Percentiles rank a stretch among this genome's conserved stretches.
phyloP scores from a whole-genome alignment of 2,329 filamentous ascomycete species.

The Sarocladium kiliense region DNA sequence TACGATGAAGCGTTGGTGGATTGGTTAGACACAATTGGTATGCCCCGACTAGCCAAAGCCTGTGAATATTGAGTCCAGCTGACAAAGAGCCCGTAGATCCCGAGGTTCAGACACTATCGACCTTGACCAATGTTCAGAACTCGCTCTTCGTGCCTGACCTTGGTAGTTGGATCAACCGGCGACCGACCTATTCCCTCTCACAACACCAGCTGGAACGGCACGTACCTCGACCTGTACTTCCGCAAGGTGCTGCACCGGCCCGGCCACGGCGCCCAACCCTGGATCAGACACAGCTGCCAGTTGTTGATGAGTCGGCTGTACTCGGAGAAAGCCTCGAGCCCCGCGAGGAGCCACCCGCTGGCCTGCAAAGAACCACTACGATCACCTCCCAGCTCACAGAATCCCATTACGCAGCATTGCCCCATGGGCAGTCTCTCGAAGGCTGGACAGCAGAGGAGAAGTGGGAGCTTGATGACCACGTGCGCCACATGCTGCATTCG shows the following conservation, averaged over 20 bases:
- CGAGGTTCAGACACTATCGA: conserved; percentile 76
- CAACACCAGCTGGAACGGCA: conserved; percentile 27
- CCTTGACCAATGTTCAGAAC: conserved; percentile 84
- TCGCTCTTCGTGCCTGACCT: conserved; percentile 81
- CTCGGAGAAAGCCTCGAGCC: background rate
- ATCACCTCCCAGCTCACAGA: conserved; percentile 65
- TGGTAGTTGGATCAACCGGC: conserved; percentile 69
- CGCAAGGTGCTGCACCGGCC: background rate
- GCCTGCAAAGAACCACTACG: conserved; percentile 41
- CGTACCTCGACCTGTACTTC: background rate
- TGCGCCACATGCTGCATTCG: conserved; percentile 83
- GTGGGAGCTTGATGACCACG: conserved; percentile 75
- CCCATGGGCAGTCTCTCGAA: conserved; percentile 65
- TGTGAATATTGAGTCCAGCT: background rate
- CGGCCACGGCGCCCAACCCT: background rate
- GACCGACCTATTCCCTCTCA: conserved; percentile 72
- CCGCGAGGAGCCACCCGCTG: conserved; percentile 9
- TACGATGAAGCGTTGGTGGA: conserved; percentile 34
- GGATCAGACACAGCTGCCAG: conserved; percentile 1
- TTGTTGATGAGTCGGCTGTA: background rate
- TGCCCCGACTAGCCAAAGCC: conserved; percentile 11
- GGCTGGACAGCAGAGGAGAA: conserved; percentile 74
- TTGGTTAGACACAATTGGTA: conserved; percentile 35
- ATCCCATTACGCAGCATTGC: conserved; percentile 72
- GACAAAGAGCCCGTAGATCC: conserved; percentile 64